Percentiles rank a stretch among this genome's conserved stretches.
phyloP scores from a whole-genome alignment of 2,329 filamentous ascomycete species.

The Magnaporthiopsis rhizophila region DNA sequence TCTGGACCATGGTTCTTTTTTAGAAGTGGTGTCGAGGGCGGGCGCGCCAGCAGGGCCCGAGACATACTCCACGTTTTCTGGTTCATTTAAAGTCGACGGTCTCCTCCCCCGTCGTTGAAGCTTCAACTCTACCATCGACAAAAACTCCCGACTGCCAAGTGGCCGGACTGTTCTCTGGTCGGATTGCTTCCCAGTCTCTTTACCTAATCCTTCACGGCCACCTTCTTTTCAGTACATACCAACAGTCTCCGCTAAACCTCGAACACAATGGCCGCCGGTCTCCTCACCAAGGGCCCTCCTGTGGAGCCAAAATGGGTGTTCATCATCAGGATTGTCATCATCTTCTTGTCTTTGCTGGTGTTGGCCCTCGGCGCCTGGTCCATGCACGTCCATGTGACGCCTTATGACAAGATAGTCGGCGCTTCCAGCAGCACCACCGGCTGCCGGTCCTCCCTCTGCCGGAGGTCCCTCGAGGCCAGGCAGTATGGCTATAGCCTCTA shows the following conservation, averaged over 20 bases:
- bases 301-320: constrained; percentile 1
- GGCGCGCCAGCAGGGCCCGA: neutral
- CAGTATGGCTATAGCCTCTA: neutral
- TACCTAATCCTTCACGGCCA: neutral
- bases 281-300: neutral
- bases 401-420: neutral
- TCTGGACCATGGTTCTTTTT: neutral
- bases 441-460: neutral
- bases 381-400: neutral
- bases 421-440: neutral
- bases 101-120: no score
- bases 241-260: no score
- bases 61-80: neutral
- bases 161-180: neutral
- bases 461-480: neutral
- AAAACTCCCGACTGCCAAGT: neutral
- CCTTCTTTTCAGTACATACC: neutral
- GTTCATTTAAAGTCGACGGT: neutral
- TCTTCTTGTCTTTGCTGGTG: neutral
- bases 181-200: neutral
- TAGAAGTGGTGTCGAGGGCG: neutral
- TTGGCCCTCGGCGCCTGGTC: constrained; percentile 1
- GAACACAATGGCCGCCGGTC: neutral
- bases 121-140: neutral
- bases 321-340: neutral